These are phyloP conservation scores for Calocybe gambosa DNA, from an alignment of 1,284 basidiomycete genomes.

Conservation along the genomic window DNA sequence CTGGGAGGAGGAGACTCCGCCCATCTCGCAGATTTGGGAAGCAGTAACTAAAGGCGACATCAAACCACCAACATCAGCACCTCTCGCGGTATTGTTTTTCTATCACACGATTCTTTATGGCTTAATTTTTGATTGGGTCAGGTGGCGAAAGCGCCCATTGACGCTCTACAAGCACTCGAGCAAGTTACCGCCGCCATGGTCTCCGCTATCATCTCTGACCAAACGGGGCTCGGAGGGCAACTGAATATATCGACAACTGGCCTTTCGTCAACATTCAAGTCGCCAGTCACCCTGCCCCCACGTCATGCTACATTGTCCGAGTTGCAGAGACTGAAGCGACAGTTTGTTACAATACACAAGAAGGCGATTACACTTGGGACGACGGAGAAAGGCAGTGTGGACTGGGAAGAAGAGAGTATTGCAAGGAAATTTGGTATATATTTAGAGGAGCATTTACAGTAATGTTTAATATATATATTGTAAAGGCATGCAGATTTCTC, in stretches of 20 bases:
- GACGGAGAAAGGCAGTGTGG: conserved; percentile 70
- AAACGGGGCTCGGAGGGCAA: conserved; percentile 49
- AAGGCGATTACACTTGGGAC: conserved; percentile 82
- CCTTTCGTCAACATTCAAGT: conserved; percentile 25
- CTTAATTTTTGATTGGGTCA: conserved; percentile 23
- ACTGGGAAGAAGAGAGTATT: conserved; percentile 73
- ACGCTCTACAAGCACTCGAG: conserved; percentile 77
- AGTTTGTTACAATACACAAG: conserved; percentile 83
- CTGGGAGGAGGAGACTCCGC: conserved; percentile 68
- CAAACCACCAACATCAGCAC: conserved; percentile 86
- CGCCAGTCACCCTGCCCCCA: conserved; percentile 52
- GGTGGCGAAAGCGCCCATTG: conserved; percentile 73
- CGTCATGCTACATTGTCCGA: conserved; percentile 76
- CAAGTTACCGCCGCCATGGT: conserved; percentile 64
- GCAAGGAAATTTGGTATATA: conserved; percentile 73
- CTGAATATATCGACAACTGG: conserved; percentile 43
- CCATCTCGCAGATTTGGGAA: conserved; percentile 73
- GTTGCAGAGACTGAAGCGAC: conserved; percentile 80
- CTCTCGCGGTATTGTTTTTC: conserved; percentile 57
- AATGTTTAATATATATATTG: too few species aligned
- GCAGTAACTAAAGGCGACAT: conserved; percentile 74
- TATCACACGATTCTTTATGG: neutral
- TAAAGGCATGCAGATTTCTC: conserved; percentile 19
- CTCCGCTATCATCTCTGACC: conserved; percentile 59
- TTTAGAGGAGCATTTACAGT: conserved; percentile 66